Conservation (phyloP, 768 basidiomycete genomes). For the Rossbeevera mucosa region DNA sequence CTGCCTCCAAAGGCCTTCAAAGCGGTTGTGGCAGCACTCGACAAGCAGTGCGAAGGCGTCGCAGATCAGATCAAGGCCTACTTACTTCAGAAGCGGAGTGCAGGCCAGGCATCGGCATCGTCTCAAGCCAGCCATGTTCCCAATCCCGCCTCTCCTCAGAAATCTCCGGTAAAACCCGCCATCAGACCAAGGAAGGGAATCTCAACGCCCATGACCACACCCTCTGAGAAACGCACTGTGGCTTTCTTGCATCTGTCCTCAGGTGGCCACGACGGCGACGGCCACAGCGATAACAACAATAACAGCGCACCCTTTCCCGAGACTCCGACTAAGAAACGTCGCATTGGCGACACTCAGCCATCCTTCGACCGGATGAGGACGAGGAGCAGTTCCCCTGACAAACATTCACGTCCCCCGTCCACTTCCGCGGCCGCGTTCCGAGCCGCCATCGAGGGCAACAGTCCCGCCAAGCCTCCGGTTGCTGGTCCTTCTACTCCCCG, state of each 20-base stretch:
- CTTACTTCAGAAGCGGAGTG: slow-evolving; percentile 4
- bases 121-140: not conserved
- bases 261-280: slow-evolving; percentile 18
- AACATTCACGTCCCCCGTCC: not conserved
- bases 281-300: slow-evolving; percentile 18
- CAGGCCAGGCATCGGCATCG: not conserved
- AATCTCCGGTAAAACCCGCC: slow-evolving; percentile 18
- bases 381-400: slow-evolving; percentile 11
- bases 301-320: slow-evolving; percentile 26
- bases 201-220: slow-evolving; percentile 8
- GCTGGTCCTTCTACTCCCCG: slow-evolving; percentile 25
- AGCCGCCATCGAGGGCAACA: slow-evolving; percentile 10
- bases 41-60: slow-evolving; percentile 24
- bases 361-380: slow-evolving; percentile 9
- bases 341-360: slow-evolving; percentile 17
- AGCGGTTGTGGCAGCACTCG: slow-evolving; percentile 14
- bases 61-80: slow-evolving; percentile 21
- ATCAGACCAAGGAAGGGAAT: slow-evolving; percentile 5
- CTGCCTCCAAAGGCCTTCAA: slow-evolving; percentile 17
- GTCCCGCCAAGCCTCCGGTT: slow-evolving; percentile 4
- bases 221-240: slow-evolving; percentile 32
- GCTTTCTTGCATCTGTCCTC: slow-evolving; percentile 10
- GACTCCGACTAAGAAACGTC: slow-evolving; percentile 43
- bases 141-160: slow-evolving; percentile 11
- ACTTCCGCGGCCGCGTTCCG: slow-evolving; percentile 16